Evolutionary conservation across 2,329 filamentous ascomycete species (phyloP).

Genomic region (Pyrenophora graminea): DNA sequence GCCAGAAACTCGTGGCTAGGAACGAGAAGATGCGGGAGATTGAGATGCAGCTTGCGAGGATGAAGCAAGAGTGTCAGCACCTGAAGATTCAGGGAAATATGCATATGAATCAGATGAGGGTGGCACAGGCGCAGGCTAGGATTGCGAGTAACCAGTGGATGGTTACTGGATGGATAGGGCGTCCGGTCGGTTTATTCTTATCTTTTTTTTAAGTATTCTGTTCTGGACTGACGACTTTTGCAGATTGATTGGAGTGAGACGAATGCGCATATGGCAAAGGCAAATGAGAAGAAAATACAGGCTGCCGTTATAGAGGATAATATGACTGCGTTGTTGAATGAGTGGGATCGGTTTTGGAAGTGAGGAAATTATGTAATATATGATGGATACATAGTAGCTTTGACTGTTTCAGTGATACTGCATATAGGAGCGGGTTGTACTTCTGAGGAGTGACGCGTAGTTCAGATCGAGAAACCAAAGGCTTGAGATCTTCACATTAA

Average conservation of each 20-base stretch:
- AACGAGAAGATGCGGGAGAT: constrained; percentile 16
- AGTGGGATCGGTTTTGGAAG: constrained; percentile 21
- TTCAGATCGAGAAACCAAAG: no score
- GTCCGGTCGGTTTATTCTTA: constrained; percentile 6
- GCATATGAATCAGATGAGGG: constrained; percentile 15
- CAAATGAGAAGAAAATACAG: constrained; percentile 15
- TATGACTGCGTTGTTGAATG: constrained; percentile 15
- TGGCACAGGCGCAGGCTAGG: constrained; percentile 11
- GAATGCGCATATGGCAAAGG: constrained; percentile 17
- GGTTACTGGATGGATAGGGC: constrained; percentile 4
- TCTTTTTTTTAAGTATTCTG: background rate
- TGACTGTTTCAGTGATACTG: no score
- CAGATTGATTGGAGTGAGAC: constrained; percentile 15
- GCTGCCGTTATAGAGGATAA: constrained; percentile 19
- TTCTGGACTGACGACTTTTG: background rate
- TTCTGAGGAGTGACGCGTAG: no score
- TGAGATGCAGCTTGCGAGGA: constrained; percentile 11
- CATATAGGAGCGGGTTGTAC: no score
- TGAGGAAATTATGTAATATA: background rate
- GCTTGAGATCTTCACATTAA: no score
- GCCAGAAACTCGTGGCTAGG: constrained; percentile 12
- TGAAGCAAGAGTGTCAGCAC: constrained; percentile 19
- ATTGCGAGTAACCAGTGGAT: background rate
- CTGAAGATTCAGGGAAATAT: constrained; percentile 12
- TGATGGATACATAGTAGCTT: no score